Conservation (phyloP, 192 early-diverging fungal species). For the Linderina pennispora region DNA sequence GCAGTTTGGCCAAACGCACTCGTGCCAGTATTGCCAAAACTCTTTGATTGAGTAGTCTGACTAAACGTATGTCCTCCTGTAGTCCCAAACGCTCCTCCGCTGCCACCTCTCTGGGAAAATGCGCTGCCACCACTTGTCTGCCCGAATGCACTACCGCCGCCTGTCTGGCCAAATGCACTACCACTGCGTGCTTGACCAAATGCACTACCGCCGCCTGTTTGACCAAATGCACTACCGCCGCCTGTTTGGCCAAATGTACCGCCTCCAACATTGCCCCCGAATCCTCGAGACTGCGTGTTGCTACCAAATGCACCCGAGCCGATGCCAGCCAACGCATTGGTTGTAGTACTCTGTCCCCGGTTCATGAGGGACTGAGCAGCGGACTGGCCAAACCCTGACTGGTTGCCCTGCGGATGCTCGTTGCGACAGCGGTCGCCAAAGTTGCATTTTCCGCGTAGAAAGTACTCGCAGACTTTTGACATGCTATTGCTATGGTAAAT, state of each 20-base stretch:
- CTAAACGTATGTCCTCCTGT: too few relatives aligned
- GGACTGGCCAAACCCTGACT: conserved; percentile 41
- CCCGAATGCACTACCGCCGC: not conserved
- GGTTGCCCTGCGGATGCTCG: conserved; percentile 45
- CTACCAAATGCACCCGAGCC: not conserved
- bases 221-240: not conserved
- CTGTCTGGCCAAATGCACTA: too few relatives aligned
- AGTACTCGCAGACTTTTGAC: conserved; percentile 36
- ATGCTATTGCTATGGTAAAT: too few relatives aligned
- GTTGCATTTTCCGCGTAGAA: conserved; percentile 52
- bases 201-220: not conserved
- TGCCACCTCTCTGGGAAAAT: too few relatives aligned
- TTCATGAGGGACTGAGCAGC: conserved; percentile 24
- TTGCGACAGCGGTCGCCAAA: conserved; percentile 53
- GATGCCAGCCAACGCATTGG: not conserved
- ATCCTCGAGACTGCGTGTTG: too few relatives aligned
- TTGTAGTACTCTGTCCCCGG: conserved; percentile 9
- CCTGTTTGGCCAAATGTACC: not conserved
- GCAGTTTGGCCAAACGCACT: too few relatives aligned
- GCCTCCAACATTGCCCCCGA: not conserved
- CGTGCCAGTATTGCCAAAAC: not conserved
- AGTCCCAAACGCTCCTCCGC: conserved; percentile 1
- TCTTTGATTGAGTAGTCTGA: too few relatives aligned
- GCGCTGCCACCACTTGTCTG: not conserved
- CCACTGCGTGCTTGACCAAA: not conserved